These are phyloP conservation scores for Daldinia eschscholtzii DNA, from an alignment of 2,329 filamentous ascomycete genomes.

Conservation along the genomic window DNA sequence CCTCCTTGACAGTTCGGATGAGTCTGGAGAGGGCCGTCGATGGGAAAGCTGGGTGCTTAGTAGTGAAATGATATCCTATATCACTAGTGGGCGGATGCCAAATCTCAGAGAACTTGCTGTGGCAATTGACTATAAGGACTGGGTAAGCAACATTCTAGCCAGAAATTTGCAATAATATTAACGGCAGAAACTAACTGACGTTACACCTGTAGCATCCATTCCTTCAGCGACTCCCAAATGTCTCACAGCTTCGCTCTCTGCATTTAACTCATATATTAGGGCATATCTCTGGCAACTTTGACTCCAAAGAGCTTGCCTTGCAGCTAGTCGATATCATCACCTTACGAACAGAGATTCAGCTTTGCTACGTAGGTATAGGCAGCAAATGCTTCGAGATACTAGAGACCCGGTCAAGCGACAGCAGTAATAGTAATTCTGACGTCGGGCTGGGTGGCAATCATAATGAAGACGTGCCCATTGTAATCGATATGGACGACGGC, in stretches of 20 bases:
- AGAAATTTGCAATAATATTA: constrained; percentile 18
- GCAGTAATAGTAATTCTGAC: constrained; percentile 42
- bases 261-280: constrained; percentile 77
- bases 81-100: constrained; percentile 82
- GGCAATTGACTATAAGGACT: constrained; percentile 80
- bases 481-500: constrained; percentile 49
- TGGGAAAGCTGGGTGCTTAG: constrained; percentile 80
- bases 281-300: constrained; percentile 66
- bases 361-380: constrained; percentile 83
- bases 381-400: constrained; percentile 86
- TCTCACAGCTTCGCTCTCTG: constrained; percentile 77
- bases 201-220: constrained; percentile 74
- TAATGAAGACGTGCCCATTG: constrained; percentile 37
- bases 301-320: constrained; percentile 77
- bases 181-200: constrained; percentile 30
- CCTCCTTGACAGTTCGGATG: constrained; percentile 78
- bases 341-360: constrained; percentile 78
- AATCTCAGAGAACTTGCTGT: constrained; percentile 78
- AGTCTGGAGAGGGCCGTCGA: constrained; percentile 59
- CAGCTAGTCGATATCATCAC: constrained; percentile 84
- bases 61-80: constrained; percentile 76
- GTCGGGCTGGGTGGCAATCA: constrained; percentile 35
- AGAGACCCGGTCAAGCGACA: constrained; percentile 67
- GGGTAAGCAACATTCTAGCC: constrained; percentile 67
- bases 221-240: constrained; percentile 77